A percentile compares a stretch with the other conserved stretches of the same genome.
Evolutionary conservation across 225 moss, liverwort and hornwort genomes (phyloP).

Genomic region (Sphagnum contortum): DNA sequence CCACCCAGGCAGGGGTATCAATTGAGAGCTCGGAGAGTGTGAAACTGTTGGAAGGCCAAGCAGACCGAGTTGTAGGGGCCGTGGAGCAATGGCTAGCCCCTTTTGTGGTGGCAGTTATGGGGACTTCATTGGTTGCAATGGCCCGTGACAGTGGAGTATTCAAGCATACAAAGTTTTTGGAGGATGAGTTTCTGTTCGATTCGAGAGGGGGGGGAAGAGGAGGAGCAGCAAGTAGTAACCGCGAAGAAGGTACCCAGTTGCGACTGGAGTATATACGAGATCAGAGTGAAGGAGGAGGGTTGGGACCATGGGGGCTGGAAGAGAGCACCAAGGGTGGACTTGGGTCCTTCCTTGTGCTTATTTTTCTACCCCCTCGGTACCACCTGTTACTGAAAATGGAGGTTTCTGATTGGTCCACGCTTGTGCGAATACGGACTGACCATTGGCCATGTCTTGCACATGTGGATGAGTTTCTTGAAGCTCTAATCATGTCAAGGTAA

Average conservation of each 20-base stretch:
- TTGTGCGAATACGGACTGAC: constrained; percentile 94
- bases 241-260: constrained; percentile 11
- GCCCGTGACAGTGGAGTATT: constrained; percentile 61
- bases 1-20: constrained; percentile 44
- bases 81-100: constrained; percentile 78
- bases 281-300: constrained; percentile 28
- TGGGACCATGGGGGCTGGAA: constrained; percentile 27
- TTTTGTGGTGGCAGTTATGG: constrained; percentile 81
- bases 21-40: constrained; percentile 87
- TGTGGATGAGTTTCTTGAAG: constrained; percentile 95
- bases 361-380: constrained; percentile 87
- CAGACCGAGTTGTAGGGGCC: constrained; percentile 76
- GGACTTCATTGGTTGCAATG: constrained; percentile 52
- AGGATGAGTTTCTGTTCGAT: constrained; percentile 29
- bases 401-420: constrained; percentile 91
- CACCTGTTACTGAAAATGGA: constrained; percentile 93
- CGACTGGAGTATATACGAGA: constrained; percentile 49
- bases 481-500: constrained; percentile 65
- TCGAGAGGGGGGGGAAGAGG: constrained; percentile 12
- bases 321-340: constrained; percentile 45
- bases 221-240: constrained; percentile 8
- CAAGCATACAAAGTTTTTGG: constrained; percentile 50
- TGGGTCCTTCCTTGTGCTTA: constrained; percentile 66
- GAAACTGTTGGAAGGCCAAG: constrained; percentile 91
- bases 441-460: constrained; percentile 98